These are phyloP conservation scores for Pichia heedii DNA, from an alignment of 805 yeast species.

Conservation along the genomic window DNA sequence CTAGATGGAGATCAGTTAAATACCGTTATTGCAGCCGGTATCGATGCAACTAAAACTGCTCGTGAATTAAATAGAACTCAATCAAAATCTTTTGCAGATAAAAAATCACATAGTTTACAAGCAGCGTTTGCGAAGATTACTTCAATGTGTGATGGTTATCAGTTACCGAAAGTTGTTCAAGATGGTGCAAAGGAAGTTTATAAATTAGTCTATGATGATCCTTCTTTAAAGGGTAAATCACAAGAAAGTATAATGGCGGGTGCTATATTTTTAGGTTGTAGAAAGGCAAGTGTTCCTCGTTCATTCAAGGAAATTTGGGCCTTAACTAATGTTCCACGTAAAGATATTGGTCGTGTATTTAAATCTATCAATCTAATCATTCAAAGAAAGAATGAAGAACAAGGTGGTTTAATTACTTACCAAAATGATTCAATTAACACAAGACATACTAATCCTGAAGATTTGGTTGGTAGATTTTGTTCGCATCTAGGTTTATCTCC, in stretches of 20 bases:
- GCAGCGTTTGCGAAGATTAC: conserved; percentile 86
- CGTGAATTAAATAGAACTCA: conserved; percentile 88
- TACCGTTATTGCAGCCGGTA: conserved; percentile 82
- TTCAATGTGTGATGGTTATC: conserved; percentile 95
- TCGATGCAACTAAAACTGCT: conserved; percentile 79
- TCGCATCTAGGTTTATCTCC: conserved; percentile 84
- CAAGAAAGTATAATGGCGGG: conserved; percentile 96
- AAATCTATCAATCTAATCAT: conserved; percentile 62
- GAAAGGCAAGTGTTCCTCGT: conserved; percentile 89
- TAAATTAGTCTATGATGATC: conserved; percentile 82
- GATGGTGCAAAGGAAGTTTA: conserved; percentile 97
- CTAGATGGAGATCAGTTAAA: conserved; percentile 87
- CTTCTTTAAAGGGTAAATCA: conserved; percentile 78
- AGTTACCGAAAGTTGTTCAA: conserved; percentile 87
- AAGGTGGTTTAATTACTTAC: conserved; percentile 34
- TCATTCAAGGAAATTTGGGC: conserved; percentile 95
- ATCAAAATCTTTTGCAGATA: conserved; percentile 74
- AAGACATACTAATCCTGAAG: conserved; percentile 87
- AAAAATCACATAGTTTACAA: conserved; percentile 77
- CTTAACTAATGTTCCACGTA: conserved; percentile 83
- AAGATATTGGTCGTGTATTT: conserved; percentile 89
- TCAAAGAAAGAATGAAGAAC: conserved; percentile 44
- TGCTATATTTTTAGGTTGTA: conserved; percentile 86
- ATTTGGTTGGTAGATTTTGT: conserved; percentile 90
- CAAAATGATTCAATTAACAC: conserved; percentile 48